A percentile compares a stretch with the other conserved stretches of the same genome.
Conservation (phyloP, 192 early-diverging fungal species). For the Jimgerdemannia flammicorona region DNA sequence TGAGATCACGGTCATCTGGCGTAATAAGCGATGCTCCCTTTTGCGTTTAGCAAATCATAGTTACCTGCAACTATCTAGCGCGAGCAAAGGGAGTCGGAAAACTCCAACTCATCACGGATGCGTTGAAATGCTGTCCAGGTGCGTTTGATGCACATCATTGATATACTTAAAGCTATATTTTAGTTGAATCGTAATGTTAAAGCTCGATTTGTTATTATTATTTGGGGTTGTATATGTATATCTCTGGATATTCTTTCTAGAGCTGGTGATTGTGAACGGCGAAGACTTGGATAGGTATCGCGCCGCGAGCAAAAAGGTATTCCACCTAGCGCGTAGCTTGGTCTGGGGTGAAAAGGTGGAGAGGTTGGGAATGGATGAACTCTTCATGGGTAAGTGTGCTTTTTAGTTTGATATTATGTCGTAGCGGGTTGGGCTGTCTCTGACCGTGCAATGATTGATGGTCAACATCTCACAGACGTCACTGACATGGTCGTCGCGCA, state of each 20-base stretch:
- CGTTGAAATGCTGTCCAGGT: constrained; percentile 23
- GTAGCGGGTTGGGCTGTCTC: not conserved
- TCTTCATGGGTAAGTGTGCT: constrained; percentile 20
- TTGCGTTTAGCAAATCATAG: constrained; percentile 26
- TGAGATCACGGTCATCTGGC: too few relatives aligned
- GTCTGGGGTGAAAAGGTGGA: constrained; percentile 28
- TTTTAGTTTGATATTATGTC: not conserved
- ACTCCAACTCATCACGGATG: constrained; percentile 28
- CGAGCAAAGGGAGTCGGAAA: constrained; percentile 27
- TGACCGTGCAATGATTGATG: not conserved
- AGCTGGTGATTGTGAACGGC: constrained; percentile 33
- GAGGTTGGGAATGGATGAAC: constrained; percentile 34
- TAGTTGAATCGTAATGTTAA: too few relatives aligned
- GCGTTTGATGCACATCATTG: not conserved
- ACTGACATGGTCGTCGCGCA: constrained; percentile 25
- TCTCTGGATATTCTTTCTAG: not conserved
- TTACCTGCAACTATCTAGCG: constrained; percentile 40
- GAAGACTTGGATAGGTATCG: constrained; percentile 33
- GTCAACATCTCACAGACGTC: constrained; percentile 16
- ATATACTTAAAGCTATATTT: too few relatives aligned
- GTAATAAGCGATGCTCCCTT: too few relatives aligned
- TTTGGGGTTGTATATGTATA: not conserved
- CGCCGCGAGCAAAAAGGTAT: constrained; percentile 24
- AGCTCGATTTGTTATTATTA: too few relatives aligned
- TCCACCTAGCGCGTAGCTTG: constrained; percentile 19